Evolutionary conservation across 208 protist genomes (phyloP).

Genomic region (Porcisia hertigi): DNA sequence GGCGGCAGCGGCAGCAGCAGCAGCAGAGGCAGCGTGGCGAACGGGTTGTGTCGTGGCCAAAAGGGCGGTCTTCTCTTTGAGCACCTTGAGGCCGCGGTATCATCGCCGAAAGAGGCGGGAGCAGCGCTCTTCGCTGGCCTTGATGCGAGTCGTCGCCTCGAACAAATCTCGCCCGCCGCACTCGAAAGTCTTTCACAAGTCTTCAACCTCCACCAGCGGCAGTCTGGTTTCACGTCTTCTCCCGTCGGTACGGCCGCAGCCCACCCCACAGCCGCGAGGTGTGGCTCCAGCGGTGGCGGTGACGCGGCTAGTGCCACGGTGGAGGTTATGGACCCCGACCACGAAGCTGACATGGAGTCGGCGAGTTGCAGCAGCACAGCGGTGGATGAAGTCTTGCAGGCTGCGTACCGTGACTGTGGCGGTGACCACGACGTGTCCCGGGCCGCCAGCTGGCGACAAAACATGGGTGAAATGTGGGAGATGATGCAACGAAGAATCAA

Average conservation of each 20-base stretch:
- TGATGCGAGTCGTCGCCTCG: slow-evolving; percentile 20
- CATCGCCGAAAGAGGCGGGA: background rate
- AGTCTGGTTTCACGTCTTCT: slow-evolving; percentile 7
- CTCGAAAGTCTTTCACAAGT: slow-evolving; percentile 32
- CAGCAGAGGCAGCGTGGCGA: slow-evolving; percentile 4
- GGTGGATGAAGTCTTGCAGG: slow-evolving; percentile 12
- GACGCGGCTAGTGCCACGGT: slow-evolving; percentile 1
- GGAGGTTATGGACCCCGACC: slow-evolving; percentile 21
- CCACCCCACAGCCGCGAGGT: background rate
- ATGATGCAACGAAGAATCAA: slow-evolving; percentile 37
- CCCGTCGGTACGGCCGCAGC: slow-evolving; percentile 6
- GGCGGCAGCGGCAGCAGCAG: background rate
- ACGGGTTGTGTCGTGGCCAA: slow-evolving; percentile 26
- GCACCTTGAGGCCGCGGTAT: slow-evolving; percentile 10
- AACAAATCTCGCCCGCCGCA: slow-evolving; percentile 22
- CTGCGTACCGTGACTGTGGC: slow-evolving; percentile 6
- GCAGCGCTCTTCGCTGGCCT: slow-evolving; percentile 19
- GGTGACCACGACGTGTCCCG: slow-evolving; percentile 10
- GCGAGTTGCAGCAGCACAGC: slow-evolving; percentile 18
- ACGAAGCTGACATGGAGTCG: slow-evolving; percentile 16
- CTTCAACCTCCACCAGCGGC: slow-evolving; percentile 23
- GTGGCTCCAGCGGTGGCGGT: slow-evolving; percentile 7
- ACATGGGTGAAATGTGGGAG: slow-evolving; percentile 37
- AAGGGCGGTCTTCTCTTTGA: slow-evolving; percentile 40
- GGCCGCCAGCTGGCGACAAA: slow-evolving; percentile 14